A percentile compares a stretch with the other conserved stretches of the same genome.
phyloP scores from a whole-genome alignment of 306 rosid species.

The Cucumis cinereus region DNA sequence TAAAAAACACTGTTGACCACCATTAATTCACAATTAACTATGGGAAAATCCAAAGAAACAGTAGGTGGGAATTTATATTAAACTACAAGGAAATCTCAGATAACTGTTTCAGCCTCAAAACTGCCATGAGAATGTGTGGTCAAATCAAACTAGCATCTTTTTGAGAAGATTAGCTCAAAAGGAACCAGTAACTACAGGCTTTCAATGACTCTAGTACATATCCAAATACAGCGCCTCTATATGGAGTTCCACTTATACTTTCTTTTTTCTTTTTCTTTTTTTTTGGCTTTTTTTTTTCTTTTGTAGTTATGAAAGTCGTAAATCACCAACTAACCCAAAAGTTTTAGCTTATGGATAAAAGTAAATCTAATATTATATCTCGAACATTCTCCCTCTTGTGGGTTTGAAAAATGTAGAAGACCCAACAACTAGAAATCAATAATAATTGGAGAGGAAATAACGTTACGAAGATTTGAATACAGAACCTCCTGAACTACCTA shows the following conservation, averaged over 20 bases:
- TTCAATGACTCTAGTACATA: background rate
- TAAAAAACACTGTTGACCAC: too few species aligned
- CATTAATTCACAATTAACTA: background rate
- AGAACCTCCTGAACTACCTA: too few species aligned
- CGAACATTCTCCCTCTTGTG: too few species aligned
- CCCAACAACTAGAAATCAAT: too few species aligned
- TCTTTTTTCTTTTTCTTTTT: background rate
- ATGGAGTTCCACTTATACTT: background rate
- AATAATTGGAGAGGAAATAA: too few species aligned
- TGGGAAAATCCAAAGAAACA: background rate
- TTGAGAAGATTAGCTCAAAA: background rate
- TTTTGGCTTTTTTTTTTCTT: too few species aligned
- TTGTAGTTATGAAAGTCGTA: too few species aligned
- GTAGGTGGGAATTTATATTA: background rate
- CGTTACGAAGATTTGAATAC: too few species aligned
- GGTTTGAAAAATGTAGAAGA: too few species aligned
- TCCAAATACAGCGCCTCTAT: background rate
- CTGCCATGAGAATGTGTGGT: background rate
- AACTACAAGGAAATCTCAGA: background rate
- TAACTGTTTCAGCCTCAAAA: background rate
- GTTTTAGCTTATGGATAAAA: too few species aligned
- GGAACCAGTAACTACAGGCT: background rate
- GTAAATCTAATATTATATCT: too few species aligned
- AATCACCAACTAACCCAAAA: too few species aligned
- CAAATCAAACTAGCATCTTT: background rate